Percentiles rank a stretch among this genome's conserved stretches.
Evolutionary conservation across 371 early-diverging fungal genomes (phyloP).

Genomic region (Mortierella sp.): DNA sequence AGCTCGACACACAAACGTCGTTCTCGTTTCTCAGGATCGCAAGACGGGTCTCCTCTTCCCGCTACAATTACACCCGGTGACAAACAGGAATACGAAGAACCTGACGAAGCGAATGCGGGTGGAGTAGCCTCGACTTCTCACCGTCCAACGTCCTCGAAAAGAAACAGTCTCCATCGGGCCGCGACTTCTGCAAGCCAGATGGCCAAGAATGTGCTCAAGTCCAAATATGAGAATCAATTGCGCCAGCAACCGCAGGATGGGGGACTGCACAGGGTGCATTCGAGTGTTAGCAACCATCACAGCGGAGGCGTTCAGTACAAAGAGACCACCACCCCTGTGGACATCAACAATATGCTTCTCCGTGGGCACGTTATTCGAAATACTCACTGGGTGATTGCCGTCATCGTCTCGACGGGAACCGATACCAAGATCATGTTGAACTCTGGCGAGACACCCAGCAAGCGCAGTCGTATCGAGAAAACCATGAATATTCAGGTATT

Average conservation of each 20-base stretch:
- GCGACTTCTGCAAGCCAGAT: slow-evolving; percentile 26
- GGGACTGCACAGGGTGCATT: neutral
- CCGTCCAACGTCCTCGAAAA: slow-evolving; percentile 18
- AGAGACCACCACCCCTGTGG: slow-evolving; percentile 67
- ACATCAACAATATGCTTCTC: slow-evolving; percentile 85
- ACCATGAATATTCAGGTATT: slow-evolving; percentile 86
- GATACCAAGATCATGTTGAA: slow-evolving; percentile 95
- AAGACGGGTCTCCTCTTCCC: slow-evolving; percentile 2
- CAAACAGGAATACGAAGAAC: slow-evolving; percentile 34
- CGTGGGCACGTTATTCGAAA: slow-evolving; percentile 92
- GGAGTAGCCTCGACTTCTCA: slow-evolving; percentile 8
- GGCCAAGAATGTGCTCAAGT: slow-evolving; percentile 47
- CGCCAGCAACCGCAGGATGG: slow-evolving; percentile 19
- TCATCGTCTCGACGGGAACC: slow-evolving; percentile 89
- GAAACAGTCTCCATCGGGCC: slow-evolving; percentile 37
- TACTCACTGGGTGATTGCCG: slow-evolving; percentile 87
- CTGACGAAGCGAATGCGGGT: neutral
- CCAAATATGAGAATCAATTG: slow-evolving; percentile 30
- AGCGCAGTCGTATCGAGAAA: slow-evolving; percentile 90
- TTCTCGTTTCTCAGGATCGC: slow-evolving; percentile 18
- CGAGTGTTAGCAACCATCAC: neutral
- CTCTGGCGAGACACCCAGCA: slow-evolving; percentile 85
- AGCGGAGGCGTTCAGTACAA: slow-evolving; percentile 20
- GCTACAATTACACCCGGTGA: slow-evolving; percentile 2
- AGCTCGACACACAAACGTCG: slow-evolving; percentile 18